Base-by-base conservation (phyloP, 2,329 filamentous ascomycete species). In the Raffaelea albimanens region DNA sequence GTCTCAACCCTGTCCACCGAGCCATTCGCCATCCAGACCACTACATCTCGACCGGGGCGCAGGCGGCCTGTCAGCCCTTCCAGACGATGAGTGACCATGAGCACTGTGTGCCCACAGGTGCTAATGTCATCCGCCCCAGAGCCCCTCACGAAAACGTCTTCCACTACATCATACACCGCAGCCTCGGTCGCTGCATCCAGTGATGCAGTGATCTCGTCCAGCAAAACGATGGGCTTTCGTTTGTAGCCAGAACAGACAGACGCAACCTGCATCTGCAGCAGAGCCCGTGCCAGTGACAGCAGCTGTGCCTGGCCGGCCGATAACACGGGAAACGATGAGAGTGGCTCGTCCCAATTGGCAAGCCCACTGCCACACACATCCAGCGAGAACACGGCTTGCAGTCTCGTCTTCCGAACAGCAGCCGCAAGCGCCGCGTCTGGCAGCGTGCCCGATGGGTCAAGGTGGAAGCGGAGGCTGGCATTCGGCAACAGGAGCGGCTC, bases 301-400 rank as follows among this genome's bases (percentile, higher is more conserved):
- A 54, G 50, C 48, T 54, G 50, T 9, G 48, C 41, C 18, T 54
- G 48, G 10, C 52, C 52, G 10, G 48, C 48, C 11, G 52, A 54
- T 11, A 54, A 25, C 3, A 46, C 44, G 1, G 48, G 50, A 4
- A 54, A 50, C 9, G 44, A 40, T 0, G 50, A 49, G 1, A 54
- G 48, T 3, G 44, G 39, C 5, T 25, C 25, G 29, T 52, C 52
- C 43, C 42, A 52, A 19, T 25, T 8, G 5, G n/a, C 34, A 16
- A 16, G 14, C 34, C 8, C 9, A 8, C 7, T 8, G 14, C 13
- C 8, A 16, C 8, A 38, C 34, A 38, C 34, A 16, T 38, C 34
- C 25, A 13, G 8, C 36, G 4, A 14, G 18, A 48, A 45, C 13
- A 48, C 10, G 20, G 19, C 13, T 8, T 16, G 19, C 21, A 53